Evolutionary conservation across 331 rosid genomes (phyloP).

Genomic region (Acacia pycnantha): DNA sequence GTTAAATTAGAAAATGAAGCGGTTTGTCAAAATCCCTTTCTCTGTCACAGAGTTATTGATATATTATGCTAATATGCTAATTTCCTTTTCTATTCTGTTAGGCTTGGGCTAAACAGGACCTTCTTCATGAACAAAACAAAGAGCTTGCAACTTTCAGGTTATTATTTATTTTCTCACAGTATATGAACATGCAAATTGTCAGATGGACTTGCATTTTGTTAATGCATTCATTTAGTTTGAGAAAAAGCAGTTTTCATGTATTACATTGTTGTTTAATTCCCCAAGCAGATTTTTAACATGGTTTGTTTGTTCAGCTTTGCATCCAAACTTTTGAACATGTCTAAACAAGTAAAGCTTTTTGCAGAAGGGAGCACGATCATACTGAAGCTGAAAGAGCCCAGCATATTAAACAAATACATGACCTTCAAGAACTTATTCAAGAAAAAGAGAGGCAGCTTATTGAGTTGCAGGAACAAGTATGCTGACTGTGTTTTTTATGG

Average conservation of each 20-base stretch:
- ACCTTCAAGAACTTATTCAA: conserved; percentile 88
- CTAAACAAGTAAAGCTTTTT: conserved; percentile 19
- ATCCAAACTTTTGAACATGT: not conserved
- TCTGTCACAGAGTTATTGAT: not conserved
- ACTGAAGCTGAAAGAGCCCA: conserved; percentile 96
- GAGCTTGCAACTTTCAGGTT: conserved; percentile 86
- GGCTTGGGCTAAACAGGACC: conserved; percentile 99
- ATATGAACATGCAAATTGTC: not conserved
- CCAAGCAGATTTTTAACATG: not conserved
- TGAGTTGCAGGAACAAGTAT: conserved; percentile 95
- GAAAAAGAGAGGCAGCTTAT: conserved; percentile 90
- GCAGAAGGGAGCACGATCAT: conserved; percentile 96
- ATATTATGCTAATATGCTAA: conserved; percentile 10
- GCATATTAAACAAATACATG: conserved; percentile 81
- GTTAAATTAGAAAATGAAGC: conserved; percentile 90
- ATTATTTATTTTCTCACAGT: not conserved
- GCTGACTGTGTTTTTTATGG: not conserved
- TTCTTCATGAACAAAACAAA: conserved; percentile 83
- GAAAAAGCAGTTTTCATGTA: not conserved
- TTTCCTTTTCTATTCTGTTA: conserved; percentile 29
- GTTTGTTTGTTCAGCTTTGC: conserved; percentile 12
- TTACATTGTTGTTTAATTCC: not conserved
- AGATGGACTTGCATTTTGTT: not conserved
- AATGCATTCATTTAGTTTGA: not conserved
- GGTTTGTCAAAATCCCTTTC: conserved; percentile 43